Conservation (phyloP, 2,329 filamentous ascomycete species). For the Pseudogymnoascus destructans region DNA sequence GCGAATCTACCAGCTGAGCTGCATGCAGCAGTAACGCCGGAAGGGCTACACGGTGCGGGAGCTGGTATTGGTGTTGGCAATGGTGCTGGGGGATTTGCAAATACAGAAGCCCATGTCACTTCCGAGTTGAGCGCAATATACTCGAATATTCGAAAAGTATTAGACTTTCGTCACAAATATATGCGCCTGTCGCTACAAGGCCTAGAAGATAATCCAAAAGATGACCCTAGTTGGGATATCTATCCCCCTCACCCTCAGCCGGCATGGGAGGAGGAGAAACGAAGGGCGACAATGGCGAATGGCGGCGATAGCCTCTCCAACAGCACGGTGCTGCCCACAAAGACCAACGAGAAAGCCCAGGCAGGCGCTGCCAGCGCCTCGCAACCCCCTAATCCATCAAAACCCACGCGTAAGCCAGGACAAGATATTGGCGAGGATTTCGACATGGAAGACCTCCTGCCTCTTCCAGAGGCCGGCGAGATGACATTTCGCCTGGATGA, state of each 20-base stretch:
- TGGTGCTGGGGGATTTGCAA: conserved; percentile 48
- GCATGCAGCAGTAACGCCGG: conserved; percentile 37
- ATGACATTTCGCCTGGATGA: conserved; percentile 70
- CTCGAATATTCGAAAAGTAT: conserved; percentile 76
- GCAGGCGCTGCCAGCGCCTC: conserved; percentile 19
- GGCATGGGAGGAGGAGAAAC: conserved; percentile 56
- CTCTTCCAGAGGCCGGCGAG: conserved; percentile 56
- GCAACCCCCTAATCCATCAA: neutral
- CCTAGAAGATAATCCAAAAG: conserved; percentile 74
- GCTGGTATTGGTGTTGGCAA: conserved; percentile 48
- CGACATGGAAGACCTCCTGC: conserved; percentile 61
- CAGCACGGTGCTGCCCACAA: conserved; percentile 30
- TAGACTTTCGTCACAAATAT: conserved; percentile 81
- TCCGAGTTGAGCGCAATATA: conserved; percentile 78
- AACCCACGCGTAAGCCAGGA: conserved; percentile 61
- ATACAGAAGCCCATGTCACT: conserved; percentile 67
- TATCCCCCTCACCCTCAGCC: conserved; percentile 88
- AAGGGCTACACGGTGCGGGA: conserved; percentile 44
- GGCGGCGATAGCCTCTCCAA: conserved; percentile 34
- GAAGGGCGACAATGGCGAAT: conserved; percentile 16
- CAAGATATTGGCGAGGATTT: conserved; percentile 90
- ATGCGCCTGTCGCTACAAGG: conserved; percentile 74
- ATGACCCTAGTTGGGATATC: conserved; percentile 69
- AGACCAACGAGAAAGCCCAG: conserved; percentile 11
- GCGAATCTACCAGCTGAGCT: conserved; percentile 38